A percentile compares a stretch with the other conserved stretches of the same genome.
Conservation (phyloP, 192 early-diverging fungal genomes). For the Piromyces finnis region DNA sequence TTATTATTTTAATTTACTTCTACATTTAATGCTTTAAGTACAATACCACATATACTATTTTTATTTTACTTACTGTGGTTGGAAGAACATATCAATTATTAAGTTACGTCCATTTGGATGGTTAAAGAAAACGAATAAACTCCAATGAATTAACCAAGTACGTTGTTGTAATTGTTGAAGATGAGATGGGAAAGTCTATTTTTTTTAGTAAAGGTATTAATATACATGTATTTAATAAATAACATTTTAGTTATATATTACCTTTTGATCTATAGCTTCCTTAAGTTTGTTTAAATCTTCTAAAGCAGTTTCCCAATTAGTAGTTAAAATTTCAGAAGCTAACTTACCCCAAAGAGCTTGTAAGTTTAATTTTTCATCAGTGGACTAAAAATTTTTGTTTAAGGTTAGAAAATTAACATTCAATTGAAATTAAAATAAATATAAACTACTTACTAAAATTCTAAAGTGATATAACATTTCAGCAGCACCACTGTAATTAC, state of each 20-base stretch:
- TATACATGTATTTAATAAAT: no score
- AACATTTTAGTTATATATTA: no score
- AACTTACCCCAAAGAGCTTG: slow-evolving; percentile 94
- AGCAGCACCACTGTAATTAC: slow-evolving; percentile 76
- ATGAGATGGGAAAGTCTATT: slow-evolving; percentile 45
- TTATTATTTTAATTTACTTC: no score
- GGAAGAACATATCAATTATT: slow-evolving; percentile 82
- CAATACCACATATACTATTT: no score
- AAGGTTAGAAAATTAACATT: no score
- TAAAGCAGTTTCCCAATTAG: slow-evolving; percentile 84
- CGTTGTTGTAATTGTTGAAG: slow-evolving; percentile 85
- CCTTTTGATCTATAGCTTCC: slow-evolving; percentile 73
- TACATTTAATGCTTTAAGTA: no score
- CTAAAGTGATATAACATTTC: slow-evolving; percentile 91
- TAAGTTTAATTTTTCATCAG: slow-evolving; percentile 63
- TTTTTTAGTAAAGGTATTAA: no score
- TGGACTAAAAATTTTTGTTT: slow-evolving; percentile 30
- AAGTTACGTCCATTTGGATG: slow-evolving; percentile 90
- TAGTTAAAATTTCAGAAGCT: slow-evolving; percentile 78
- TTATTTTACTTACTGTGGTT: slow-evolving; percentile 22
- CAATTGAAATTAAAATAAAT: no score
- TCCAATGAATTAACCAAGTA: slow-evolving; percentile 90
- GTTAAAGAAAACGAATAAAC: slow-evolving; percentile 96
- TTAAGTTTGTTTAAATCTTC: slow-evolving; percentile 76
- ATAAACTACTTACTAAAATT: slow-evolving; percentile 62